A percentile compares a stretch with the other conserved stretches of the same genome.
Conservation (phyloP, 768 basidiomycete genomes). For the Boletus sp. region DNA sequence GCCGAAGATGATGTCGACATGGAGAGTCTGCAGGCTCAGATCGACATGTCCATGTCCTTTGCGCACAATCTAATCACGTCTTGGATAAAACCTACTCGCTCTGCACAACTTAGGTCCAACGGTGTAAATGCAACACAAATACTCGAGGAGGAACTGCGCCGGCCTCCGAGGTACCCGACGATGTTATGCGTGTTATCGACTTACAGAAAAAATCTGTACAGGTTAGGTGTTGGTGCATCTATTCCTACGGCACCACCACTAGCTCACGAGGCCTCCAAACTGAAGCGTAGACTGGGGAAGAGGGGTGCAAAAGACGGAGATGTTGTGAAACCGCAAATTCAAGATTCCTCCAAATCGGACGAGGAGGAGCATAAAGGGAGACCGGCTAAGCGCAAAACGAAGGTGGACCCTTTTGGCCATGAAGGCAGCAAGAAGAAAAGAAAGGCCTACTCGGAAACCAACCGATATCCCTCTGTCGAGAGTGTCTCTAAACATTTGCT, state of each 20-base stretch:
- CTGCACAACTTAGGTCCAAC: conserved; percentile 34
- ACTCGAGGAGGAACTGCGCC: conserved; percentile 62
- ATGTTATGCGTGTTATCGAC: not conserved
- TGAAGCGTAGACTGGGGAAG: conserved; percentile 57
- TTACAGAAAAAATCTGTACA: conserved; percentile 27
- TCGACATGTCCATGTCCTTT: conserved; percentile 76
- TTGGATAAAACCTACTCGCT: conserved; percentile 63
- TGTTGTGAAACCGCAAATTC: conserved; percentile 33
- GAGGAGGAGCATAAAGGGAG: conserved; percentile 57
- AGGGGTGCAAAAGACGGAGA: conserved; percentile 45
- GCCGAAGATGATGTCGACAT: conserved; percentile 58
- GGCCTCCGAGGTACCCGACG: conserved; percentile 58
- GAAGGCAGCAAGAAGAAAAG: conserved; percentile 44
- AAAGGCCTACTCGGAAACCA: conserved; percentile 26
- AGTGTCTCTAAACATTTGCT: not conserved
- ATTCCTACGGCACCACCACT: conserved; percentile 46
- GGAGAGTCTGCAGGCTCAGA: conserved; percentile 75
- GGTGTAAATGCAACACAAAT: conserved; percentile 44
- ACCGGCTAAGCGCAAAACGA: conserved; percentile 56
- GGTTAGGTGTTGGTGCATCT: conserved; percentile 73
- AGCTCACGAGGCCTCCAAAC: conserved; percentile 54
- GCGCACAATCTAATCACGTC: conserved; percentile 70
- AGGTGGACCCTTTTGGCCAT: conserved; percentile 52
- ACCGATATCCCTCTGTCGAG: not conserved
- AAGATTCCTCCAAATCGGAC: conserved; percentile 32